Evolutionary conservation across 2,329 filamentous ascomycete genomes (phyloP).

Genomic region (Coniochaeta ligniaria): DNA sequence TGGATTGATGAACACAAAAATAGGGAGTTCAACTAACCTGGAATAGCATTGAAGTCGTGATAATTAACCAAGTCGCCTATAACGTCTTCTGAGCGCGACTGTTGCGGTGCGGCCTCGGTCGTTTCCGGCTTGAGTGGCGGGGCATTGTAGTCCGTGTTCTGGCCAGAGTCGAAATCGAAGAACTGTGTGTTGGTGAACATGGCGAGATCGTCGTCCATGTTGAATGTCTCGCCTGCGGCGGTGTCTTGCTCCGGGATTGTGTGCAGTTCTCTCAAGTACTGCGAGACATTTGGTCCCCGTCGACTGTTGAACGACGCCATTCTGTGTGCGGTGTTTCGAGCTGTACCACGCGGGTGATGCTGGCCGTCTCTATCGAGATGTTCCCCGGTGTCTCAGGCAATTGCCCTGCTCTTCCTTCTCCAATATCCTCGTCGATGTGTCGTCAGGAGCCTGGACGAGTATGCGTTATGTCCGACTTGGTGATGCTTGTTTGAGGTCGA

Average conservation of each 20-base stretch:
- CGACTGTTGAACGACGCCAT: slow-evolving; percentile 74
- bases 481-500: neutral
- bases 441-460: neutral
- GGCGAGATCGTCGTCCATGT: slow-evolving; percentile 63
- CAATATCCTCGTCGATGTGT: neutral
- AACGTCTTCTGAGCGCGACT: slow-evolving; percentile 25
- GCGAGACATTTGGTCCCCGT: slow-evolving; percentile 78
- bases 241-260: slow-evolving; percentile 46
- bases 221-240: slow-evolving; percentile 35
- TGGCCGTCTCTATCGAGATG: neutral
- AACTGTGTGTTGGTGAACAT: slow-evolving; percentile 80
- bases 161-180: slow-evolving; percentile 68
- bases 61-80: slow-evolving; percentile 39
- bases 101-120: slow-evolving; percentile 17
- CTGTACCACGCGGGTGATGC: neutral
- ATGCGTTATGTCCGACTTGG: neutral
- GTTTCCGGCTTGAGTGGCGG: slow-evolving; percentile 36
- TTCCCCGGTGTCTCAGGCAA: neutral
- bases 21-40: slow-evolving; percentile 30
- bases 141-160: slow-evolving; percentile 49
- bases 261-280: slow-evolving; percentile 84
- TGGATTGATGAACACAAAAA: too few species aligned
- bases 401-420: neutral
- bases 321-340: slow-evolving; percentile 9
- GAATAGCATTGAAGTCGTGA: slow-evolving; percentile 34